A percentile compares a stretch with the other conserved stretches of the same genome.
phyloP scores from a whole-genome alignment of 2,329 filamentous ascomycete genomes.

The Neopestalotiopsis rosae region DNA sequence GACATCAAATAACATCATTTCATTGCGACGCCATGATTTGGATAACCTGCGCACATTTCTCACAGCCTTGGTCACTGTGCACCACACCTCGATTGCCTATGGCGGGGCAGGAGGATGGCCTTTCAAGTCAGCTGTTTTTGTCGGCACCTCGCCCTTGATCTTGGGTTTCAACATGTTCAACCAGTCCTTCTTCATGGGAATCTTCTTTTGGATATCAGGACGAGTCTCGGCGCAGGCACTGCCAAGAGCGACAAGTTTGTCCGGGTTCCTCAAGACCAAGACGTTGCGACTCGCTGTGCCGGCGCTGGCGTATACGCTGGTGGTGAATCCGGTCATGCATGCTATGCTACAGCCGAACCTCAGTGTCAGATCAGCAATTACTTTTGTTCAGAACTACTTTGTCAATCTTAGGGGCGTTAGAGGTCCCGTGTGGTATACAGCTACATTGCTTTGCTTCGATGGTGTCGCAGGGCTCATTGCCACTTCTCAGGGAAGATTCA shows the following conservation, averaged over 20 bases:
- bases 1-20: slow-evolving; percentile 23
- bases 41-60: slow-evolving; percentile 25
- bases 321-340: slow-evolving; percentile 14
- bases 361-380: background rate
- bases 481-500: slow-evolving; percentile 20
- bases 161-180: slow-evolving; percentile 26
- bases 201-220: slow-evolving; percentile 27
- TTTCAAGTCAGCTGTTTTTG: slow-evolving; percentile 17
- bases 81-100: slow-evolving; percentile 28
- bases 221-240: slow-evolving; percentile 26
- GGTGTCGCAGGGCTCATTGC: slow-evolving; percentile 16
- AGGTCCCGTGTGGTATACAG: slow-evolving; percentile 29
- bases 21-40: slow-evolving; percentile 24
- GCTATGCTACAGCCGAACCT: background rate
- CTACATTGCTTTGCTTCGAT: slow-evolving; percentile 27
- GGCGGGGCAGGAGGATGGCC: slow-evolving; percentile 24
- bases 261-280: slow-evolving; percentile 24
- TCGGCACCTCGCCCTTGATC: slow-evolving; percentile 18
- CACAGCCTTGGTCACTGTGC: slow-evolving; percentile 26
- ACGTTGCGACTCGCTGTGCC: slow-evolving; percentile 23
- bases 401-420: slow-evolving; percentile 18
- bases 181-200: slow-evolving; percentile 28
- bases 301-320: slow-evolving; percentile 22
- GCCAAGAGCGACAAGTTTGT: background rate
- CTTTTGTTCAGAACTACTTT: background rate